A percentile compares a stretch with the other conserved stretches of the same genome.
These are phyloP conservation scores for Candida krabiensis DNA, from an alignment of 805 yeast species.

Conservation along the genomic window DNA sequence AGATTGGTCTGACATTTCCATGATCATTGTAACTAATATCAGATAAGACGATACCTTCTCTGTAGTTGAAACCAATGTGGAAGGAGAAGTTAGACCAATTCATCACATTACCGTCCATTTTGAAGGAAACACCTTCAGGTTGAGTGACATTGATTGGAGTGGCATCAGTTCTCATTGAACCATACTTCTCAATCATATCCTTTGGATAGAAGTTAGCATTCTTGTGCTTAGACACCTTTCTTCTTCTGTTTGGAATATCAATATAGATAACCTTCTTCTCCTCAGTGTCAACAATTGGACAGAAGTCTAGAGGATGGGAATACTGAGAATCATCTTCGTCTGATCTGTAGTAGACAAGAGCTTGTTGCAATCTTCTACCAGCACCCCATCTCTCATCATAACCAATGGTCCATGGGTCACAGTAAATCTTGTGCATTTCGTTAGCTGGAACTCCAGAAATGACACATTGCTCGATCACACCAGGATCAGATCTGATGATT, in stretches of 20 bases:
- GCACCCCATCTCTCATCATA: slow-evolving; percentile 75
- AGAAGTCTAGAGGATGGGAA: slow-evolving; percentile 76
- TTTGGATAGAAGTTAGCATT: slow-evolving; percentile 71
- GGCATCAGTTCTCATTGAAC: slow-evolving; percentile 60
- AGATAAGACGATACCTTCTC: slow-evolving; percentile 80
- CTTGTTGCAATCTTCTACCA: slow-evolving; percentile 73
- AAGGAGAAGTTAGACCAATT: slow-evolving; percentile 76
- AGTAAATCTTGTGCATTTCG: slow-evolving; percentile 60
- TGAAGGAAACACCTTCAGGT: slow-evolving; percentile 82
- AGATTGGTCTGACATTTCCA: slow-evolving; percentile 68
- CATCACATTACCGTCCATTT: slow-evolving; percentile 66
- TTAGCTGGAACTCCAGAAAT: slow-evolving; percentile 64
- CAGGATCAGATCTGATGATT: slow-evolving; percentile 67
- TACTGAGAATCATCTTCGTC: slow-evolving; percentile 70
- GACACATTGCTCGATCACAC: slow-evolving; percentile 70
- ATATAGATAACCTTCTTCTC: slow-evolving; percentile 66
- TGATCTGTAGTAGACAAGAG: slow-evolving; percentile 73
- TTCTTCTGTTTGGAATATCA: slow-evolving; percentile 74
- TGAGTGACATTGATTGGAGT: slow-evolving; percentile 72
- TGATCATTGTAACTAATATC: slow-evolving; percentile 76
- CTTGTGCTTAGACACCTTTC: slow-evolving; percentile 66
- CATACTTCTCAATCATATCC: slow-evolving; percentile 59
- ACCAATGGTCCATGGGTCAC: slow-evolving; percentile 69
- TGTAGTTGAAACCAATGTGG: slow-evolving; percentile 82
- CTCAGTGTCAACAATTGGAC: slow-evolving; percentile 79